Base-by-base conservation (phyloP, 208 protist genomes). In the Acanthamoeba royreba region DNA sequence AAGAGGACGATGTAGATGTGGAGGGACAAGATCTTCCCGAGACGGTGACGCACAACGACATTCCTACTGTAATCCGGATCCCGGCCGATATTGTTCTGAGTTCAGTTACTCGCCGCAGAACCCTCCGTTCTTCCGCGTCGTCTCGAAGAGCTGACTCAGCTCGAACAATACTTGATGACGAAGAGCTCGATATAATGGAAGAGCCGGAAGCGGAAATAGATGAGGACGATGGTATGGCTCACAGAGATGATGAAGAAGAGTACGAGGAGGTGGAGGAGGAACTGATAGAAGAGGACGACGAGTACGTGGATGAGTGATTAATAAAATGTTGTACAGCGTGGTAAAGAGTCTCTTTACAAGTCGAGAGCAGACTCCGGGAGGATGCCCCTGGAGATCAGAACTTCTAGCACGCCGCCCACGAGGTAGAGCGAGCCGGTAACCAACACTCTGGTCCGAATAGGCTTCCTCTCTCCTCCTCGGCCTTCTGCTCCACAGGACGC, bases 341-440 rank as follows among this genome's bases (percentile, higher is more conserved):
- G n/a, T n/a, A n/a, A n/a, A n/a, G n/a, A n/a, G n/a, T n/a, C n/a
- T n/a, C n/a, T 42, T 92, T 28, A 92, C 4, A 92, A 33, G n/a
- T 92, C 38, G 17, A 92, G 38, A 15, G 45, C 49, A 35, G 38
- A 46, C 17, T 31, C 61, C 17, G 42, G 28, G 25, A 92, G 63
- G 25, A 28, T 35, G 13, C 55, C 15, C 4, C 49, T 38, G 4
- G 4, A 25, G n/a, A 92, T 31, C 4, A 92, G 63, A 3, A 81
- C 33, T n/a, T 92, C 88, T 11, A 92, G 88, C 42, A 58, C 88
- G n/a, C 61, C 88, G 28, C 88, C 88, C 11, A 92, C 88, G 22
- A 92, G 63, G 42, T 92, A 53, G n/a, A 92, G 61, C 13, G 88
- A 92, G 45, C 88, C 88, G 9, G 88, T 92, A 15, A 92, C n/a